phyloP scores from a whole-genome alignment of 306 rosid species.

The Dicorynia guianensis region DNA sequence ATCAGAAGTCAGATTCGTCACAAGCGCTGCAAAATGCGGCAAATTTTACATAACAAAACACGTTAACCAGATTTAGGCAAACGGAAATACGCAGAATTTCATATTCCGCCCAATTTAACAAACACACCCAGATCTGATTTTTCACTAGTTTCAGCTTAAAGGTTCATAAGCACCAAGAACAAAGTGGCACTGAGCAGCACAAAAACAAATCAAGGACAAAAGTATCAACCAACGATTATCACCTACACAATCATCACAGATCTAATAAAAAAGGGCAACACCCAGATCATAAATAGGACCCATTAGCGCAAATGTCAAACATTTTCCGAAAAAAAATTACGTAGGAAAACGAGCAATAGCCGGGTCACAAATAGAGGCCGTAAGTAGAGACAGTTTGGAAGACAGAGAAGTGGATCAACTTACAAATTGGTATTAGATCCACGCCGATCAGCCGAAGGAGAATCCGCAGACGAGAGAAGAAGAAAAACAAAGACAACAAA shows the following conservation, averaged over 20 bases:
- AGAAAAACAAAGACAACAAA: conserved; percentile 13
- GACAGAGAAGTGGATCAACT: conserved; percentile 25
- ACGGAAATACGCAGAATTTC: conserved; percentile 1
- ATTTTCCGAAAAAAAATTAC: not conserved
- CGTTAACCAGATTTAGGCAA: conserved; percentile 35
- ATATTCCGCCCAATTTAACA: conserved; percentile 17
- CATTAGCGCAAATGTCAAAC: conserved; percentile 37
- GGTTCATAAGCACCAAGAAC: conserved; percentile 44
- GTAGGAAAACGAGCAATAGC: conserved; percentile 19
- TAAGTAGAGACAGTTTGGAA: not conserved
- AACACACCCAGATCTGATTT: conserved; percentile 46
- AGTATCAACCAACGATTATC: not conserved
- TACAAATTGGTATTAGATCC: conserved; percentile 37
- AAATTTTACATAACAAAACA: conserved; percentile 28
- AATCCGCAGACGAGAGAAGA: not conserved
- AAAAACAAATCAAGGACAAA: not conserved
- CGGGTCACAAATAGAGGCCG: not conserved
- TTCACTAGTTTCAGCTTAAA: conserved; percentile 29
- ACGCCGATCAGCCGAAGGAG: not conserved
- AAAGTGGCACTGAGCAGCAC: not conserved
- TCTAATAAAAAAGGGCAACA: conserved; percentile 50
- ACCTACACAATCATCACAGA: conserved; percentile 41
- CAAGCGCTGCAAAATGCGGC: conserved; percentile 29
- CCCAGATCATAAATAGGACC: conserved; percentile 40
- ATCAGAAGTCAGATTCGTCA: conserved; percentile 18